These are phyloP conservation scores for Tylopilus rubrobrunneus DNA, from an alignment of 768 basidiomycete species.

Conservation along the genomic window DNA sequence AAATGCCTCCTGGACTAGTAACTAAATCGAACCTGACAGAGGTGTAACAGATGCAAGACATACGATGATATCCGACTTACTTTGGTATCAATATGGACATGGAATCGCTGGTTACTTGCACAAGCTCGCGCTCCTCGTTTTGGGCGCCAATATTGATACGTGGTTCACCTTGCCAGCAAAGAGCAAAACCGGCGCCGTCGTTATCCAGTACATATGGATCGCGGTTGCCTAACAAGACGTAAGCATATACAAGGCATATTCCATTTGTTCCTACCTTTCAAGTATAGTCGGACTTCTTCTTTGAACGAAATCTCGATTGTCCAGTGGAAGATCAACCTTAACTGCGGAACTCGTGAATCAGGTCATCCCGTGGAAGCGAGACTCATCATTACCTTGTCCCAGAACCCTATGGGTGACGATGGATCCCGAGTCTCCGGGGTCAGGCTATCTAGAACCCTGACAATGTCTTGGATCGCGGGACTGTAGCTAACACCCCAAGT, in stretches of 20 bases:
- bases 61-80: conserved; percentile 41
- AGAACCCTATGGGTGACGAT: conserved; percentile 84
- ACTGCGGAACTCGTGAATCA: conserved; percentile 33
- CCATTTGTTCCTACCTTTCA: conserved; percentile 63
- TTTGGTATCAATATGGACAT: conserved; percentile 85
- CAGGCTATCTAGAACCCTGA: conserved; percentile 77
- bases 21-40: conserved; percentile 20
- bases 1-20: conserved; percentile 4
- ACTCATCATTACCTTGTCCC: conserved; percentile 74
- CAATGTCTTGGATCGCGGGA: conserved; percentile 82
- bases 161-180: conserved; percentile 79
- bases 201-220: conserved; percentile 72
- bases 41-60: background rate
- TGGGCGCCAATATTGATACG: conserved; percentile 63
- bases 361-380: background rate
- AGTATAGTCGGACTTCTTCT: conserved; percentile 69
- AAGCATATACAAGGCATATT: conserved; percentile 1
- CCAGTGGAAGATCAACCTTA: conserved; percentile 85
- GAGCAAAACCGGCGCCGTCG: conserved; percentile 80
- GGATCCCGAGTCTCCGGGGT: conserved; percentile 74
- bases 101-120: conserved; percentile 77
- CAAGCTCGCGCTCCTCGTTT: conserved; percentile 70
- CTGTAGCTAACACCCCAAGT: conserved; percentile 89
- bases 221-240: conserved; percentile 56
- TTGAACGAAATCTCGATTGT: conserved; percentile 61